Conservation (phyloP, 2,329 filamentous ascomycete species). For the Talaromyces sp. region DNA sequence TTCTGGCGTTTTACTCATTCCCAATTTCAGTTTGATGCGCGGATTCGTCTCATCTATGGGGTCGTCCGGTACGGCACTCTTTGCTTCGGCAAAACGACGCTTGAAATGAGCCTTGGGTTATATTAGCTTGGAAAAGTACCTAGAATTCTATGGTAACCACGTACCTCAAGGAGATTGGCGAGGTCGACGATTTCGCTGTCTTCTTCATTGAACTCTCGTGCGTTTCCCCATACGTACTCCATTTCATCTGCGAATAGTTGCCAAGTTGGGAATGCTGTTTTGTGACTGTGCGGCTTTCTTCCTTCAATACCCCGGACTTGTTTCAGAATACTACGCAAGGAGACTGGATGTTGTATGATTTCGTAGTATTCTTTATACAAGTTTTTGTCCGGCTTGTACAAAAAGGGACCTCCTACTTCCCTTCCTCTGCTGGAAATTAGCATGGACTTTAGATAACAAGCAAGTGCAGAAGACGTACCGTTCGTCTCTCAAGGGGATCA, state of each 20-base stretch:
- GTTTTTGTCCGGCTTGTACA: constrained; percentile 69
- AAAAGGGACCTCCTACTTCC: constrained; percentile 69
- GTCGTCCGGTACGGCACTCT: constrained; percentile 63
- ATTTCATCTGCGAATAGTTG: constrained; percentile 74
- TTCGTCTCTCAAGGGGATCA: constrained; percentile 41
- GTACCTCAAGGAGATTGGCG: constrained; percentile 74
- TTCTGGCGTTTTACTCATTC: constrained; percentile 40
- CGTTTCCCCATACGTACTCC: constrained; percentile 81
- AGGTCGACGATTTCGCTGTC: constrained; percentile 77
- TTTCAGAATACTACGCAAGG: constrained; percentile 72
- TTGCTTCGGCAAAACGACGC: constrained; percentile 66
- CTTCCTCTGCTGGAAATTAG: constrained; percentile 49
- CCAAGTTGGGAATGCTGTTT: constrained; percentile 77
- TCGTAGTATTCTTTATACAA: constrained; percentile 79
- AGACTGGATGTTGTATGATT: constrained; percentile 75
- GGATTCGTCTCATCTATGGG: constrained; percentile 50
- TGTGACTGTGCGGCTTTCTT: constrained; percentile 56
- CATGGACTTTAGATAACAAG: constrained; percentile 16
- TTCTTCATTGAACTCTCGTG: constrained; percentile 86
- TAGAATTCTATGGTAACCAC: constrained; percentile 20
- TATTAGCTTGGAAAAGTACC: too few relatives aligned
- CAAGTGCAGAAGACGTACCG: constrained; percentile 4
- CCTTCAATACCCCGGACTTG: constrained; percentile 69
- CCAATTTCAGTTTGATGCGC: constrained; percentile 77
- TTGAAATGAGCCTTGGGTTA: constrained; percentile 61